Evolutionary conservation across 2,329 filamentous ascomycete genomes (phyloP).

Genomic region (Ilyonectria destructans): DNA sequence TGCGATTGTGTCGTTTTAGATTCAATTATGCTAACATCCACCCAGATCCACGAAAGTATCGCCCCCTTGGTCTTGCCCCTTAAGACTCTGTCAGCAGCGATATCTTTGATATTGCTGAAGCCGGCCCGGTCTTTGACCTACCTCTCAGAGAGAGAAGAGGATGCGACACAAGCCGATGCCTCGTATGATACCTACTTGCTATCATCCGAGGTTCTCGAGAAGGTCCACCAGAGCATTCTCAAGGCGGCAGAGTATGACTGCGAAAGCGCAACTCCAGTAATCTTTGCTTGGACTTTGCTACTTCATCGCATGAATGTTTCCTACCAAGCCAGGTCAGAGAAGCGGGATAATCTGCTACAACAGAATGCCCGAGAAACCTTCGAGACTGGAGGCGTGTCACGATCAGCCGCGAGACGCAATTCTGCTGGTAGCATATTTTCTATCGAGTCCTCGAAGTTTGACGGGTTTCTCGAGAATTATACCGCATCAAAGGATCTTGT

Average conservation of each 20-base stretch:
- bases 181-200: slow-evolving; percentile 75
- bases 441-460: slow-evolving; percentile 73
- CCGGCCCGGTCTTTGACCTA: slow-evolving; percentile 69
- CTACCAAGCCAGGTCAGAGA: slow-evolving; percentile 75
- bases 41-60: slow-evolving; percentile 58
- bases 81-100: slow-evolving; percentile 78
- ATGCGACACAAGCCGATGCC: slow-evolving; percentile 54
- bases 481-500: slow-evolving; percentile 68
- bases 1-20: slow-evolving; percentile 9
- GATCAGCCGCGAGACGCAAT: slow-evolving; percentile 66
- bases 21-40: slow-evolving; percentile 37
- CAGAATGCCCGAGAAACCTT: slow-evolving; percentile 73
- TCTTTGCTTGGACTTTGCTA: slow-evolving; percentile 87
- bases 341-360: slow-evolving; percentile 71
- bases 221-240: slow-evolving; percentile 81
- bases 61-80: slow-evolving; percentile 73
- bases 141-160: slow-evolving; percentile 58
- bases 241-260: slow-evolving; percentile 70
- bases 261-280: slow-evolving; percentile 79
- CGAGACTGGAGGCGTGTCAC: slow-evolving; percentile 62
- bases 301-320: slow-evolving; percentile 78
- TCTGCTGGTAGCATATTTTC: slow-evolving; percentile 76
- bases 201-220: slow-evolving; percentile 78
- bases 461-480: slow-evolving; percentile 69
- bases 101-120: slow-evolving; percentile 82